These are phyloP conservation scores for Aspergillus sp. DNA, from an alignment of 2,329 filamentous ascomycete genomes.

Conservation along the genomic window DNA sequence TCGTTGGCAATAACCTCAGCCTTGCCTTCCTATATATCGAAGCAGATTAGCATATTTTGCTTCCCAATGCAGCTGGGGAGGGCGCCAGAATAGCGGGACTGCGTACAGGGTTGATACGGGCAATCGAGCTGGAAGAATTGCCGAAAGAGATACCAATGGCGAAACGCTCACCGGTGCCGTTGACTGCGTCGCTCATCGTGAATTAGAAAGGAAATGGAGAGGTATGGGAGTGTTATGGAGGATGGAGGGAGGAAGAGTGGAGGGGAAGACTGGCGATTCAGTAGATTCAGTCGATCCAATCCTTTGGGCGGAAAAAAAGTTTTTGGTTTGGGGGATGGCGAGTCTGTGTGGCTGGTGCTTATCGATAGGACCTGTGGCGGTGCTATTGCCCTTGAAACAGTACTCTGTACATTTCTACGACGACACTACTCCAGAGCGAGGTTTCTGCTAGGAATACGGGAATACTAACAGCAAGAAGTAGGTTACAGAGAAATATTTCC, in stretches of 20 bases:
- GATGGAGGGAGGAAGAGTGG: conserved; percentile 21
- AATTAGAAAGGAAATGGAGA: conserved; percentile 12
- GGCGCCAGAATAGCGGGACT: not conserved
- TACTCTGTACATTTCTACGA: too few relatives aligned
- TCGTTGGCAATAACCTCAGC: conserved; percentile 98
- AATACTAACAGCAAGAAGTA: too few relatives aligned
- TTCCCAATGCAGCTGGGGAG: not conserved
- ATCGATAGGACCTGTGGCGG: conserved; percentile 37
- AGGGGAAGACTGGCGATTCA: conserved; percentile 5
- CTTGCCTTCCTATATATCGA: conserved; percentile 70
- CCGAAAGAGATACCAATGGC: conserved; percentile 97
- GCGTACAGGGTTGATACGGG: conserved; percentile 68
- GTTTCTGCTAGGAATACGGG: too few relatives aligned
- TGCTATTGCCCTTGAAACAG: conserved; percentile 3
- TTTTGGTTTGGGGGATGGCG: conserved; percentile 32
- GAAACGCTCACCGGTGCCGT: conserved; percentile 56
- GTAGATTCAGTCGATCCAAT: conserved; percentile 6
- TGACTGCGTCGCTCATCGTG: conserved; percentile 54
- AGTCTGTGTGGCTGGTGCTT: conserved; percentile 34
- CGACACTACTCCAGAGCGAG: too few relatives aligned
- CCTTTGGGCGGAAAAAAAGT: conserved; percentile 29
- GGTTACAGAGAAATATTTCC: too few relatives aligned
- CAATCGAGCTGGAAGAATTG: conserved; percentile 98
- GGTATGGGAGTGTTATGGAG: conserved; percentile 12
- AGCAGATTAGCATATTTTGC: not conserved